Base-by-base conservation (phyloP, 2,329 filamentous ascomycete species). In the Neopestalotiopsis clavispora region DNA sequence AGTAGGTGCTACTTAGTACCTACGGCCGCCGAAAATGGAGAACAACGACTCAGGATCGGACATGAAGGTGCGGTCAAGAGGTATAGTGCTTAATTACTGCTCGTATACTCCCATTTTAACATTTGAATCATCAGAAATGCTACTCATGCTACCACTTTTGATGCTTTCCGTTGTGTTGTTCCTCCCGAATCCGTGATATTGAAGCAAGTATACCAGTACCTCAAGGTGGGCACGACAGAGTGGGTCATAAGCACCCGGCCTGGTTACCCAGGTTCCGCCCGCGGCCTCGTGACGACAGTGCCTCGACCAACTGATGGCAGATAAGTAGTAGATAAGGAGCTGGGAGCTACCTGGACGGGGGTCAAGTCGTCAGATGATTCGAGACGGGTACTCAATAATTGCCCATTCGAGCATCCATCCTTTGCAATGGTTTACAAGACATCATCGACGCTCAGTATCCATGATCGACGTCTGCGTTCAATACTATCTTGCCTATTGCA, bases 231-330 rank as follows among this genome's bases (percentile, higher is more conserved):
- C 45, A 52, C 45, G 45, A 52, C 45, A 52, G 34, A 38, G 59
- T 62, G 59, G 59, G 59, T 40, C 59, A 34, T 40, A 62, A 62
- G 59, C 32, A 62, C 30, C 30, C 32, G 59, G 59, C 17, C 14
- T 62, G 34, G 59, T 62, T 62, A 40, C 59, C 57, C 59, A 62
- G 59, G 59, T 62, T 62, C 59, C 59, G 59, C 59, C 59, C 32
- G n/a, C 28, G 28, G 59, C n/a, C 59, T 62, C 59, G 59, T 62
- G 59, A 62, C 59, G 59, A 62, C 59, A 40, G 32, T 40, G 45
- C 45, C 45, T 52, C 45, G 45, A 52, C 45, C 45, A 52, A 52
- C 45, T 52, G 45, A 17, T 52, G 45, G 45, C 45, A 62, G 59
- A 62, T 62, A 62, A 62, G 59, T 34, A 17, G 17, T 20, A 52